phyloP scores from a whole-genome alignment of 768 basidiomycete genomes.

The Amanita pseudoporphyria region DNA sequence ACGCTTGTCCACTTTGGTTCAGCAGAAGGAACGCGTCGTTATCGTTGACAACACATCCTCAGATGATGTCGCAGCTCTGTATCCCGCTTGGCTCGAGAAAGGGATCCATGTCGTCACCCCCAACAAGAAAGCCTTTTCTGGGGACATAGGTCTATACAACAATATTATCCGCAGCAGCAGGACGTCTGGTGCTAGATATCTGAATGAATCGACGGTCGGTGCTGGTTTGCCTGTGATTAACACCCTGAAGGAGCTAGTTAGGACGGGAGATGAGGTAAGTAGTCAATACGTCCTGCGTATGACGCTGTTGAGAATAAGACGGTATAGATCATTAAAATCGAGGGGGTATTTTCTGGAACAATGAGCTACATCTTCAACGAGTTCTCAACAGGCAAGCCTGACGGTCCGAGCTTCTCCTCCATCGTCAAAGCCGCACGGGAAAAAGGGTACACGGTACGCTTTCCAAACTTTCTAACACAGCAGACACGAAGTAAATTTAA shows the following conservation, averaged over 20 bases:
- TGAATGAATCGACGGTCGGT: slow-evolving; percentile 91
- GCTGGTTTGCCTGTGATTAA: slow-evolving; percentile 90
- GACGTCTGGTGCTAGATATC: slow-evolving; percentile 53
- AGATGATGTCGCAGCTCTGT: slow-evolving; percentile 67
- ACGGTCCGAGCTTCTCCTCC: slow-evolving; percentile 75
- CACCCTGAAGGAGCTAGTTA: slow-evolving; percentile 85
- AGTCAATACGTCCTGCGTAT: neutral
- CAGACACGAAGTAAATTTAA: neutral
- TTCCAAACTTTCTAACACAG: slow-evolving; percentile 10
- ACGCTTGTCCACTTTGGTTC: slow-evolving; percentile 38
- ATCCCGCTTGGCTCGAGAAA: slow-evolving; percentile 67
- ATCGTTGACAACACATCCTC: slow-evolving; percentile 93
- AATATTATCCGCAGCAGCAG: slow-evolving; percentile 52
- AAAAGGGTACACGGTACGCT: slow-evolving; percentile 82
- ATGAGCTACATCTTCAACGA: slow-evolving; percentile 99
- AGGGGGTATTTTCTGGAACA: slow-evolving; percentile 96
- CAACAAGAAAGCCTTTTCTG: slow-evolving; percentile 95
- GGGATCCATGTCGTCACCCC: slow-evolving; percentile 91
- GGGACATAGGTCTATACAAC: slow-evolving; percentile 56
- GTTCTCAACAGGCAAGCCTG: slow-evolving; percentile 63
- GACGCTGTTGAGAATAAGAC: neutral
- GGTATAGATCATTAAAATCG: slow-evolving; percentile 72
- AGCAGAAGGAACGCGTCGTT: slow-evolving; percentile 40
- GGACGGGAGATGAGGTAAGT: slow-evolving; percentile 83
- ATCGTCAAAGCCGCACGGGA: slow-evolving; percentile 83